These are phyloP conservation scores for Mycosphaerella arachidis DNA, from an alignment of 2,329 filamentous ascomycete genomes.

Conservation along the genomic window DNA sequence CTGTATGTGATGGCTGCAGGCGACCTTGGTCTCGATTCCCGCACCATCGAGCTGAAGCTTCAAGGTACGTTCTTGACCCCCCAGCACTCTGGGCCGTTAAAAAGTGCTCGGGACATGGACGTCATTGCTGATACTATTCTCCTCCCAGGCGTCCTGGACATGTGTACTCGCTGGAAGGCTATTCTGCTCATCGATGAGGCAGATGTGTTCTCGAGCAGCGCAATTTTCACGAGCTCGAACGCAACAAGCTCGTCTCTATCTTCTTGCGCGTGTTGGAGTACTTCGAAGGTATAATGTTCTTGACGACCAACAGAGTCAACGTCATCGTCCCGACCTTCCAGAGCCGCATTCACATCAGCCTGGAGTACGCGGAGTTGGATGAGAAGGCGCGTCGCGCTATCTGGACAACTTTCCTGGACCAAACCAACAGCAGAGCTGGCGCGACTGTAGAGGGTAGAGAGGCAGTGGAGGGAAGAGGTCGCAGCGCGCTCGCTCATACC, in stretches of 20 bases:
- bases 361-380: conserved; percentile 41
- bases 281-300: conserved; percentile 43
- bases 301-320: conserved; percentile 43
- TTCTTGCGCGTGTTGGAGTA: conserved; percentile 37
- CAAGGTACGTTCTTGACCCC: conserved; percentile 30
- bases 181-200: conserved; percentile 52
- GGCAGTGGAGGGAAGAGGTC: not conserved
- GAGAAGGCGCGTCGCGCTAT: conserved; percentile 35
- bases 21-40: conserved; percentile 45
- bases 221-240: conserved; percentile 38
- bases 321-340: conserved; percentile 46
- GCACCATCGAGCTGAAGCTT: conserved; percentile 42
- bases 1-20: conserved; percentile 49
- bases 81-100: not conserved
- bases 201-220: conserved; percentile 43
- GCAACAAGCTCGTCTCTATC: conserved; percentile 45
- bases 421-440: conserved; percentile 19
- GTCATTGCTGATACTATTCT: not conserved
- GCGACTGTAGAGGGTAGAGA: conserved; percentile 13
- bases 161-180: conserved; percentile 49
- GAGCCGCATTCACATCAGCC: conserved; percentile 43
- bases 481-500: conserved; percentile 21
- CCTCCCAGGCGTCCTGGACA: conserved; percentile 28
- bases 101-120: conserved; percentile 24
- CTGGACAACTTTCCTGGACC: conserved; percentile 44